Base-by-base conservation (phyloP, 805 yeast genomes). In the Candida incommunis region DNA sequence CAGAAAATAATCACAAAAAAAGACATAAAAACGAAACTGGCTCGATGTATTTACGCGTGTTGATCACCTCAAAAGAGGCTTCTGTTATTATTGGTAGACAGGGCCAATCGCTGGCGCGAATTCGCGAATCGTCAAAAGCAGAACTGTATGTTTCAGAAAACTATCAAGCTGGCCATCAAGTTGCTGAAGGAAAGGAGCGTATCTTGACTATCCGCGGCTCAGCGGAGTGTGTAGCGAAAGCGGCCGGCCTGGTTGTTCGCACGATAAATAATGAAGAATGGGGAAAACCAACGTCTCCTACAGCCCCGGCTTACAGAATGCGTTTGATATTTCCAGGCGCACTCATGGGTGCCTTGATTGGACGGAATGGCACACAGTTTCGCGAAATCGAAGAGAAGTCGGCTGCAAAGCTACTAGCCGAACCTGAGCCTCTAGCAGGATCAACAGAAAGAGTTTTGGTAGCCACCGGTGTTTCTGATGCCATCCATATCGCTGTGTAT, bases 331-430 rank as follows among this genome's bases (percentile, higher is more conserved):
- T 86, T 23, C 92, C 95, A 3, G 87, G 83, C 60, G 78, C 81
- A 7, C 63, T 82, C 57, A 82, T 83, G 68, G 94, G 94, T 0
- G 81, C 72, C 53, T 72, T 86, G 40, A 84, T 84, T 49, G 95
- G 95, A 9, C 79, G 79, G 53, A 77, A 71, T 43, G 94, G 94
- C 20, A 65, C 74, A 22, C 74, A 77, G 53, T 78, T 86, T 56
- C 70, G 84, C 51, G 90, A 84, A 59, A 83, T 85, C 50, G 94
- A 85, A 61, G 87, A 80, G 45, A 71, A 72, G 49, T 82, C 92
- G 15, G 87, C 90, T 2, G 88, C 94, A 2, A 70, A 74, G 46
- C 68, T 86, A 46, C 74, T 71, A 51, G 92, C 94, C 2, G 82
- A 80, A 22, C 85, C 80, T 37, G 74, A 75, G 41, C 74, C 79